Conservation (phyloP, 1,139 yeast species). For the Candida glucosophila region DNA sequence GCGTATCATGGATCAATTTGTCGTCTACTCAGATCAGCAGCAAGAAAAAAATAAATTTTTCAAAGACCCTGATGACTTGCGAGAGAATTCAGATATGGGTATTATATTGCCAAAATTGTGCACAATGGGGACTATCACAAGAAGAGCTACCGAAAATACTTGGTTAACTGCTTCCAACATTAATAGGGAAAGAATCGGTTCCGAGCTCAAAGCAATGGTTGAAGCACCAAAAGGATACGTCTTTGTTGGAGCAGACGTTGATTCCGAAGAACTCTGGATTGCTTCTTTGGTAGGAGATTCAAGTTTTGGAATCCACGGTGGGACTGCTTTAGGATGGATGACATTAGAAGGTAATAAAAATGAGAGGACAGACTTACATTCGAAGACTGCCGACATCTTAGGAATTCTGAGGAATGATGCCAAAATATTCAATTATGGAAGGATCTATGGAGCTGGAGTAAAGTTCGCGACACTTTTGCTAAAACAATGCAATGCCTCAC, state of each 20-base stretch:
- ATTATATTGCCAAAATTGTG: constrained; percentile 76
- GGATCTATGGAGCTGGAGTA: constrained; percentile 96
- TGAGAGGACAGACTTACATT: constrained; percentile 90
- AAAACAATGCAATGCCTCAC: constrained; percentile 68
- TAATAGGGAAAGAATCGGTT: constrained; percentile 75
- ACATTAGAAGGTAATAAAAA: constrained; percentile 90
- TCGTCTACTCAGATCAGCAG: constrained; percentile 40
- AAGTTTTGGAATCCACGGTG: constrained; percentile 81
- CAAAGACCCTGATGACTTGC: constrained; percentile 15
- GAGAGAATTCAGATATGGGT: constrained; percentile 37
- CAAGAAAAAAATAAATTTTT: constrained; percentile 18
- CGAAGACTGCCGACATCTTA: constrained; percentile 83
- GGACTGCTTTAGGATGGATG: constrained; percentile 99
- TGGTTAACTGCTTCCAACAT: constrained; percentile 98
- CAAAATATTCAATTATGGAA: constrained; percentile 89
- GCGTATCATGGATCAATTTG: constrained; percentile 78
- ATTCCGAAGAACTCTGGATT: constrained; percentile 97
- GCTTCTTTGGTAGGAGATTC: constrained; percentile 95
- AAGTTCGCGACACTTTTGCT: constrained; percentile 77
- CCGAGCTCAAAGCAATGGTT: constrained; percentile 83
- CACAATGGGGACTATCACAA: constrained; percentile 94
- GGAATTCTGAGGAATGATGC: constrained; percentile 91
- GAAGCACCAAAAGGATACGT: constrained; percentile 84
- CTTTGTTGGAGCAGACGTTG: constrained; percentile 98
- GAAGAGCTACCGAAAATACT: constrained; percentile 94